Evolutionary conservation across 2,329 filamentous ascomycete species (phyloP), one percentile per base, ranked within the genome.

Genomic region (Ceratocystis ficicola): DNA sequence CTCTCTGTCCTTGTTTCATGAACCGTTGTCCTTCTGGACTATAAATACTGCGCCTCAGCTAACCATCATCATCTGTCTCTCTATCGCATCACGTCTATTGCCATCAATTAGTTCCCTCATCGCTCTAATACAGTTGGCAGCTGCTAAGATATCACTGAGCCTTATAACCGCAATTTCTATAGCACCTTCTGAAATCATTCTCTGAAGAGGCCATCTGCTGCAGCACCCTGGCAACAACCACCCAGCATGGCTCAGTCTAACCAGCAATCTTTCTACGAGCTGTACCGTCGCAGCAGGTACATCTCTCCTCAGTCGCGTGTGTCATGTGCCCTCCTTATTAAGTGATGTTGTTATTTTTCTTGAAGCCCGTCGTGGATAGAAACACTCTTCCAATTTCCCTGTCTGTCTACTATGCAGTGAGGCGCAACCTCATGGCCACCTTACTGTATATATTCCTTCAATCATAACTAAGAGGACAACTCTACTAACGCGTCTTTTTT

Each of bases 251-350:
- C 63, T 25, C 64, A 67, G 55, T 63, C 63, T 62, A 63, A 65
- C 32, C 61, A 75, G 69, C 81, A 84, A 75, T 82, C 82, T 44
- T 86, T 83, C 80, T 99, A 97, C 77, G 94, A 99, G 84, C 86
- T 99, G 74, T 99, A 99, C 77, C 90, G 94, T 73, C 88, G 92
- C 80, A 96, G 91, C 85, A 97, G 93, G 94, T 97, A 90, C 76
- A 77, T 65, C 61, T 28, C 50, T 67, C 48, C 65, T 60, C 55
- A 36, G 55, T 8, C 55, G 25, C 55, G 28, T 59, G 55, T 59
- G 55, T 59, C 55, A n/a, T 59, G 55, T 59, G 55, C 12, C 55
- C 55, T 59, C n/a, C 15, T 32, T 59, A 30, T 59, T 28, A 59
- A 59, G 25, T 36, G 55, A 59, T 59, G 17, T 8, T 59, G 55